phyloP scores from a whole-genome alignment of 352 stramenopile species.

The Phytophthora cryptogea region DNA sequence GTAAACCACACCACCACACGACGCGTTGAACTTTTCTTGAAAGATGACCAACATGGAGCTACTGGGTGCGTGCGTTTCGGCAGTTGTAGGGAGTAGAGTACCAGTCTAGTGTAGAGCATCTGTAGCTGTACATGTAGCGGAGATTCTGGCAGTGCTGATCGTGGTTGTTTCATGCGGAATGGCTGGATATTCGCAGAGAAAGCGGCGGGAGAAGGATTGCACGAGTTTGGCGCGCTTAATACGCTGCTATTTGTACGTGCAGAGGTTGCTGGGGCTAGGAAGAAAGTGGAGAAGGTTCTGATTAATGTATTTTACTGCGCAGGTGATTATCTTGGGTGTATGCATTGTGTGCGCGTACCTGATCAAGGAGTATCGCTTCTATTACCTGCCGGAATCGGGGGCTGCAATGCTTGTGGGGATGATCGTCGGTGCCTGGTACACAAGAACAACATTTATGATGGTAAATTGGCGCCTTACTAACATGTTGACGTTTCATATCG shows the following conservation, averaged over 20 bases:
- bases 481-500: not conserved
- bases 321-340: constrained; percentile 87
- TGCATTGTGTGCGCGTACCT: constrained; percentile 92
- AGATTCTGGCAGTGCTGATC: not conserved
- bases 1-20: not conserved
- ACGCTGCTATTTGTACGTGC: constrained; percentile 82
- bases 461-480: not conserved
- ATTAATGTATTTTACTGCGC: not conserved
- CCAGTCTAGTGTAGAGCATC: no score
- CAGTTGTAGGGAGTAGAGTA: not conserved
- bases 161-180: not conserved
- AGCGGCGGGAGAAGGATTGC: constrained; percentile 60
- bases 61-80: constrained; percentile 32
- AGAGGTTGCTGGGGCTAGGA: not conserved
- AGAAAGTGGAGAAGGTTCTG: not conserved
- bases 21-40: constrained; percentile 6
- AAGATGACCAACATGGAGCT: constrained; percentile 43
- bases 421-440: constrained; percentile 79
- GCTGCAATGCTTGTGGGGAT: constrained; percentile 92
- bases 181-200: constrained; percentile 49
- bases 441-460: not conserved
- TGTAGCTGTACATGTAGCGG: not conserved
- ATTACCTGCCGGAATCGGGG: constrained; percentile 90
- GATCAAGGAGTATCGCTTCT: constrained; percentile 91
- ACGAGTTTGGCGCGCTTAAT: constrained; percentile 89